Base-by-base conservation (phyloP, 2,329 filamentous ascomycete genomes). In the Endothia cerciana region DNA sequence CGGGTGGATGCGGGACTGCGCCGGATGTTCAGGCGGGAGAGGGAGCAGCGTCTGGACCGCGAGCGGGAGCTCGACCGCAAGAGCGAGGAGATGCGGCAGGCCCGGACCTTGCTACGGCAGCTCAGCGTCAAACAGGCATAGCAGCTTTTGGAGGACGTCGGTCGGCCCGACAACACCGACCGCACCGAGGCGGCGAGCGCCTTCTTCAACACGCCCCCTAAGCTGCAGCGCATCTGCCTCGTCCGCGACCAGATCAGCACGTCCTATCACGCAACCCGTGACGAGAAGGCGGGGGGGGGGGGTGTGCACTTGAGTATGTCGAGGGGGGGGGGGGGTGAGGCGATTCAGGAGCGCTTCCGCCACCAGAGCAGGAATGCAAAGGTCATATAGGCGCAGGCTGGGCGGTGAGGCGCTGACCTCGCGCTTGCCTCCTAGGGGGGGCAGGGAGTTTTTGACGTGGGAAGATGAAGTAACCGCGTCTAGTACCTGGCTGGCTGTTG, bases 21-120 rank as follows among this genome's bases (percentile, higher is more conserved):
- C n/a, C 6, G n/a, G 28, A 77, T 80, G 68, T 77, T 82, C 28
- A 72, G 74, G 10, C 78, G 82, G 66, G 76, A 83, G 43, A 78
- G 77, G 65, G 72, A 73, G 10, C 76, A 80, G 60, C 70, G 84
- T 10, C 77, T 74, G n/a, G 83, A 87, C 56, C 80, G 81, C n/a
- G 83, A 88, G 62, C 72, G 76, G 30, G 83, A 87, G 70, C 76
- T 88, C 33, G 78, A 79, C 22, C 78, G 77, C 17, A 69, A 78
- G 30, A 80, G 77, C 64, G 82, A 86, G 19, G 85, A 88, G 72
- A 72, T 87, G 33, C 77, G 78, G 8, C 67, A 75, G 49, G n/a
- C n/a, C n/a, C n/a, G n/a, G n/a, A n/a, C n/a, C n/a, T n/a, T n/a
- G n/a, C n/a, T n/a, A n/a, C n/a, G n/a, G n/a, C n/a, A n/a, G n/a